Conservation (phyloP, 2,329 filamentous ascomycete genomes). For the Alternaria arborescens region DNA sequence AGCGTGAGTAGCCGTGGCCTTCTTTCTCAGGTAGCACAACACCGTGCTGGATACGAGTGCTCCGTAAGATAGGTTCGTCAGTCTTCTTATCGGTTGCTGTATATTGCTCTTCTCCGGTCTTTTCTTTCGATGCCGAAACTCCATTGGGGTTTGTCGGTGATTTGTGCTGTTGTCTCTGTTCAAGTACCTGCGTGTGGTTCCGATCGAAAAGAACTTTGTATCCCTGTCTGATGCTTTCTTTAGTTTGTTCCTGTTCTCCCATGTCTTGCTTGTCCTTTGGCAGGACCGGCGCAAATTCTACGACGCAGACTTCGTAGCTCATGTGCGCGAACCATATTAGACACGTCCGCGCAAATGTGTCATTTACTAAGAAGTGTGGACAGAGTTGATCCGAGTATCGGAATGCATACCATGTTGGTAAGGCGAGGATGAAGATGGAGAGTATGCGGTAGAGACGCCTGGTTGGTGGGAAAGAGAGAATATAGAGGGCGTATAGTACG, state of each 20-base stretch:
- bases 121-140: not conserved
- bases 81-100: conserved; percentile 9
- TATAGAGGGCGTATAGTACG: conserved; percentile 16
- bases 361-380: conserved; percentile 13
- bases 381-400: conserved; percentile 6
- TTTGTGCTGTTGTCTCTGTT: not conserved
- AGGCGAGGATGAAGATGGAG: conserved; percentile 16
- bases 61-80: not conserved
- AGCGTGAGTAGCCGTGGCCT: conserved; percentile 9
- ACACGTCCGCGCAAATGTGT: conserved; percentile 26
- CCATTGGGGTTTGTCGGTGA: not conserved
- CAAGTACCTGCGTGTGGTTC: not conserved
- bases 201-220: conserved; percentile 24
- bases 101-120: not conserved
- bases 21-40: not conserved
- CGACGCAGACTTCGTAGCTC: conserved; percentile 23
- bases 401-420: conserved; percentile 26
- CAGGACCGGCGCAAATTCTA: conserved; percentile 12
- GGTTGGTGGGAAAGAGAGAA: conserved; percentile 27
- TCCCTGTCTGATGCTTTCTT: conserved; percentile 9
- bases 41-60: not conserved
- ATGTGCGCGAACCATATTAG: conserved; percentile 33
- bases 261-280: not conserved
- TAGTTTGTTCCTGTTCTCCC: conserved; percentile 9
- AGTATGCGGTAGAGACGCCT: conserved; percentile 14